Percentiles rank a stretch among this genome's conserved stretches.
Evolutionary conservation across 495 filamentous ascomycete species (phyloP).

Genomic region (Cetradonia linearis): DNA sequence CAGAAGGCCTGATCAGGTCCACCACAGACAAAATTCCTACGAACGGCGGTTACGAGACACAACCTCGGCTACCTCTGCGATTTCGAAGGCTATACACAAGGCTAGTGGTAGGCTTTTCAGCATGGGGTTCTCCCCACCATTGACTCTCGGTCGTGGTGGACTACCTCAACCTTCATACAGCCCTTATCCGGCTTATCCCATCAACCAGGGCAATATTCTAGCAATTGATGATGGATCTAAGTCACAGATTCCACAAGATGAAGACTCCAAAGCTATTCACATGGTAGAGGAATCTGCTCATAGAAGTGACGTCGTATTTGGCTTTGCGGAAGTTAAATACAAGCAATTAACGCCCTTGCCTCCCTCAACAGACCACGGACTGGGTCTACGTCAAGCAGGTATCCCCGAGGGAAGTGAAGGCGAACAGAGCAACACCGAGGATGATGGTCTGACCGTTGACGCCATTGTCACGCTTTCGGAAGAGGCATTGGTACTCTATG

Average conservation of each 20-base stretch:
- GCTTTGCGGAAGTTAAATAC: constrained; percentile 96
- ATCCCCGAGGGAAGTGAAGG: constrained; percentile 33
- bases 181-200: constrained; percentile 76
- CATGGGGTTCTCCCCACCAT: constrained; percentile 58
- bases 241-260: constrained; percentile 52
- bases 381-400: constrained; percentile 51
- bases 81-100: constrained; percentile 90
- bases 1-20: constrained; percentile 51
- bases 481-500: constrained; percentile 90
- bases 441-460: constrained; percentile 70
- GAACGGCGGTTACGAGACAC: constrained; percentile 70
- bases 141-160: constrained; percentile 54
- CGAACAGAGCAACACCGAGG: constrained; percentile 32
- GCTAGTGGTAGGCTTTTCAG: constrained; percentile 79
- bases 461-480: constrained; percentile 80
- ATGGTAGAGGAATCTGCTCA: constrained; percentile 84
- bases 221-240: constrained; percentile 58
- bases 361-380: constrained; percentile 61
- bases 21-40: constrained; percentile 61
- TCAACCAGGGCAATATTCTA: constrained; percentile 46
- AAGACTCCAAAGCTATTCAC: constrained; percentile 68
- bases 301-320: constrained; percentile 87
- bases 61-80: constrained; percentile 72
- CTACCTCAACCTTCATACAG: constrained; percentile 69
- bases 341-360: constrained; percentile 84